Conservation (phyloP, 495 filamentous ascomycete species). For the Annulohypoxylon nitens region DNA sequence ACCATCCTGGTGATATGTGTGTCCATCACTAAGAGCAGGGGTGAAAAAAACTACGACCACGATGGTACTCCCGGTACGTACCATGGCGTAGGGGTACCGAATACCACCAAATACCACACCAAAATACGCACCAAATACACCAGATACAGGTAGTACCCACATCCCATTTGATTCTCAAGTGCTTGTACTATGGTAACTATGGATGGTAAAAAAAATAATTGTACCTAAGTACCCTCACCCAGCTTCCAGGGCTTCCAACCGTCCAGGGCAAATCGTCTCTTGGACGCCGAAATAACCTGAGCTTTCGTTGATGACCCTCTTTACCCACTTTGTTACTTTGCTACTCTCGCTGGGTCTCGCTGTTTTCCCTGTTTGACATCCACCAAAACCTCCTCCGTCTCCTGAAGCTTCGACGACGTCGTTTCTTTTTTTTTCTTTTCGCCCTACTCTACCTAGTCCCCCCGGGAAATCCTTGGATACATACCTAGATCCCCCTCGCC, state of each 20-base stretch:
- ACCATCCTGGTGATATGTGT: slow-evolving; percentile 45
- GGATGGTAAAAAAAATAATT: background rate
- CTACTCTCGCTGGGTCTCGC: slow-evolving; percentile 41
- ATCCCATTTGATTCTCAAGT: background rate
- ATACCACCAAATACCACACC: background rate
- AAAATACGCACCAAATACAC: background rate
- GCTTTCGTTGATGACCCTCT: slow-evolving; percentile 48
- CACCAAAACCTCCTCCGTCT: slow-evolving; percentile 47
- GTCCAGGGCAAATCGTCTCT: slow-evolving; percentile 42
- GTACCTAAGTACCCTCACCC: slow-evolving; percentile 29
- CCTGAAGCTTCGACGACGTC: slow-evolving; percentile 48
- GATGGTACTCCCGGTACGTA: slow-evolving; percentile 19
- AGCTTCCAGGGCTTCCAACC: slow-evolving; percentile 38
- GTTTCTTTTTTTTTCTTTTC: slow-evolving; percentile 37
- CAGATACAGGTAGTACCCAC: background rate
- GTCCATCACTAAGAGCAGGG: slow-evolving; percentile 35
- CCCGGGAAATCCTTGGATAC: slow-evolving; percentile 36
- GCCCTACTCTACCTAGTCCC: slow-evolving; percentile 13
- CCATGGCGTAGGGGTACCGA: slow-evolving; percentile 5
- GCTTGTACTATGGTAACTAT: background rate
- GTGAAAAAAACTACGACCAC: slow-evolving; percentile 1
- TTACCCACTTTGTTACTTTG: slow-evolving; percentile 48
- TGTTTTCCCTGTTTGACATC: slow-evolving; percentile 49
- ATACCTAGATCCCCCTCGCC: slow-evolving; percentile 36
- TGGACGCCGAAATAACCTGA: slow-evolving; percentile 48